phyloP scores from a whole-genome alignment of 352 stramenopile species.

The Lagenidium sp. region DNA sequence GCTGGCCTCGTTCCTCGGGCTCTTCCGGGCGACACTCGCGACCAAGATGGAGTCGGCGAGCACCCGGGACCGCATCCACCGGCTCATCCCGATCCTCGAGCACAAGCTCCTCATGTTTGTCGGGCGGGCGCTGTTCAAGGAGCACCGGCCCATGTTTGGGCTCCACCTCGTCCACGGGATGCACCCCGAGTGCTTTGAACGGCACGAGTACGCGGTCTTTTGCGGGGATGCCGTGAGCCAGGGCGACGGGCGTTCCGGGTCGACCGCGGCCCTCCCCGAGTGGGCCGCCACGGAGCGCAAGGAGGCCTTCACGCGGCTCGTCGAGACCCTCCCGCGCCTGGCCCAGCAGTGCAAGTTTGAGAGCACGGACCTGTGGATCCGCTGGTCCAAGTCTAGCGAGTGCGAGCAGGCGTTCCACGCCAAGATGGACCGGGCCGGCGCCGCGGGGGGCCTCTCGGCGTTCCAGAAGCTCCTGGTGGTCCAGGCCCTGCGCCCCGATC shows the following conservation, averaged over 20 bases:
- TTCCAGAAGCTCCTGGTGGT: slow-evolving; percentile 93
- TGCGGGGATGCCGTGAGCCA: slow-evolving; percentile 65
- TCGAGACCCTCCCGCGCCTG: slow-evolving; percentile 63
- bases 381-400: slow-evolving; percentile 84
- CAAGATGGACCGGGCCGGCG: slow-evolving; percentile 61
- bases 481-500: slow-evolving; percentile 86
- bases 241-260: slow-evolving; percentile 12
- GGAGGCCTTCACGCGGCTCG: slow-evolving; percentile 71
- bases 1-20: slow-evolving; percentile 78
- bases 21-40: slow-evolving; percentile 81
- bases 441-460: slow-evolving; percentile 43
- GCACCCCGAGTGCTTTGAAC: slow-evolving; percentile 88
- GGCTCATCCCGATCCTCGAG: slow-evolving; percentile 84
- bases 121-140: slow-evolving; percentile 90
- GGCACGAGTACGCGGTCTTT: slow-evolving; percentile 92
- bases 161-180: slow-evolving; percentile 92
- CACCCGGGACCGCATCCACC: slow-evolving; percentile 73
- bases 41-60: slow-evolving; percentile 74
- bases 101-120: slow-evolving; percentile 89
- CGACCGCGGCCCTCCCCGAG: slow-evolving; percentile 28
- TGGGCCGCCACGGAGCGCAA: slow-evolving; percentile 83
- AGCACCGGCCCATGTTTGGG: slow-evolving; percentile 90
- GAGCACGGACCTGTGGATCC: slow-evolving; percentile 78
- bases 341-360: slow-evolving; percentile 76
- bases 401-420: slow-evolving; percentile 89